phyloP scores from a whole-genome alignment of 164 flowering plant species.

The Paratinospora sagittata region DNA sequence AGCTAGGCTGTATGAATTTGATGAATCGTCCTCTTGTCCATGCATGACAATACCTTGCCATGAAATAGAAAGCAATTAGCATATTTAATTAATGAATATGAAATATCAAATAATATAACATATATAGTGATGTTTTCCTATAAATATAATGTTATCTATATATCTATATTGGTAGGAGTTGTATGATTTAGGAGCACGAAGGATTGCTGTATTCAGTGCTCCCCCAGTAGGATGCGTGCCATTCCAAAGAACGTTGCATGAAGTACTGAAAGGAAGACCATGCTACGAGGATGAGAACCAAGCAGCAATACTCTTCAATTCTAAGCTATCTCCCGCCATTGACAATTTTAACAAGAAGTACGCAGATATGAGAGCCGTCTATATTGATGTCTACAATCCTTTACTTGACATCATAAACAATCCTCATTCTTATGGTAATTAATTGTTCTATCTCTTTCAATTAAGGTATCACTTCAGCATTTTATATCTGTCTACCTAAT shows the following conservation, averaged over 20 bases:
- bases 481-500: no score
- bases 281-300: conserved; percentile 22
- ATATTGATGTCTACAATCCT: conserved; percentile 30
- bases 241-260: conserved; percentile 34
- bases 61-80: no score
- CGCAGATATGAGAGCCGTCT: conserved; percentile 8
- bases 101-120: no score
- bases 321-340: conserved; percentile 18
- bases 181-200: conserved; percentile 29
- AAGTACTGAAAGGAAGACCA: conserved; percentile 28
- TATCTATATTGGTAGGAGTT: conserved; percentile 24
- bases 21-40: no score
- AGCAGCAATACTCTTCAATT: conserved; percentile 28
- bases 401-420: conserved; percentile 29
- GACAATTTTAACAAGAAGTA: conserved; percentile 6
- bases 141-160: no score
- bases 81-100: no score
- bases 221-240: conserved; percentile 45
- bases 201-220: conserved; percentile 29
- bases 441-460: not conserved
- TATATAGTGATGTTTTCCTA: no score
- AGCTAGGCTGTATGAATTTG: no score
- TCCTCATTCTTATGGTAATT: conserved; percentile 27
- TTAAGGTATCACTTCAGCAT: no score
- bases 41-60: no score